These are phyloP conservation scores for Lactarius hatsudake DNA, from an alignment of 768 basidiomycete species.

Conservation along the genomic window DNA sequence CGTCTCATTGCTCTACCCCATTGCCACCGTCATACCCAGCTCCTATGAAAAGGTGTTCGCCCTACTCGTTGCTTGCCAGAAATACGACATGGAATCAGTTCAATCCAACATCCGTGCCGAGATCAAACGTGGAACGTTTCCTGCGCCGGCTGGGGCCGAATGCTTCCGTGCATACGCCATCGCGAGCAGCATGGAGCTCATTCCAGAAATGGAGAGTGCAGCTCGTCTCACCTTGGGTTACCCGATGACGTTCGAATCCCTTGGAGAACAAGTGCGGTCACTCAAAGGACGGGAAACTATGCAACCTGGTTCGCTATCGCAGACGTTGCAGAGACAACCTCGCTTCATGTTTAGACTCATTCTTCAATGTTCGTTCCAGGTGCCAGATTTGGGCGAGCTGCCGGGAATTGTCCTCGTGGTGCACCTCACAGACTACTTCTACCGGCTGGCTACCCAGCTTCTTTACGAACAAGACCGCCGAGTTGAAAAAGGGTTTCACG, in stretches of 20 bases:
- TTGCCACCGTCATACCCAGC: background rate
- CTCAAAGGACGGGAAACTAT: conserved; percentile 2
- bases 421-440: background rate
- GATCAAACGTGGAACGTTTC: background rate
- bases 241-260: conserved; percentile 10
- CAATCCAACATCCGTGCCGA: background rate
- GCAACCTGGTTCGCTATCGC: conserved; percentile 4
- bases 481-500: background rate
- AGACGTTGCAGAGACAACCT: conserved; percentile 1
- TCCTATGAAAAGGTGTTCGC: conserved; percentile 4
- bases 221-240: background rate
- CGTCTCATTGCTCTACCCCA: background rate
- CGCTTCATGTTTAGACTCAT: background rate
- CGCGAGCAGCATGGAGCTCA: conserved; percentile 8
- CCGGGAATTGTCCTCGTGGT: too few relatives aligned
- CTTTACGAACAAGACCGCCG: background rate
- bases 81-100: conserved; percentile 29
- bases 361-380: background rate
- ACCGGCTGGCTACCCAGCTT: background rate
- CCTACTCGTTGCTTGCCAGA: conserved; percentile 25
- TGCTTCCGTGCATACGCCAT: conserved; percentile 24
- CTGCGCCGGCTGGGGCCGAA: background rate
- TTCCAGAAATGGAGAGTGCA: background rate
- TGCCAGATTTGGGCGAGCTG: conserved; percentile 4
- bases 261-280: background rate